Percentiles rank a stretch among this genome's conserved stretches.
Evolutionary conservation across 495 filamentous ascomycete species (phyloP).

Genomic region (Arthonia radiata): DNA sequence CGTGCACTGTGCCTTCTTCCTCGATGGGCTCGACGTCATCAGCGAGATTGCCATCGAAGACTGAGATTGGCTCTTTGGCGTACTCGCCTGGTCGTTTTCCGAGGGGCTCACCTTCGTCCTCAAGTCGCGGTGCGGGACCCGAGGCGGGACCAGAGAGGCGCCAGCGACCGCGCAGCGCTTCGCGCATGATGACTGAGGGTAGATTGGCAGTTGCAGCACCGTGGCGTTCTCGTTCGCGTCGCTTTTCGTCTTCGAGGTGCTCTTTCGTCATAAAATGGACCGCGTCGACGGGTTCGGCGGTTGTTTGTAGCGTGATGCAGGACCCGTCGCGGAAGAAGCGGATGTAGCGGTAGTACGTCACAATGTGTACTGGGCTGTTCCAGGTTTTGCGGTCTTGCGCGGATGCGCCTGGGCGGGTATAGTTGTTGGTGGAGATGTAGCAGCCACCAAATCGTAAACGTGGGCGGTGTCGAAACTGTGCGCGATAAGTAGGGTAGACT

Average conservation of each 20-base stretch:
- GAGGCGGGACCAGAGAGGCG: slow-evolving; percentile 20
- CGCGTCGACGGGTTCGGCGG: slow-evolving; percentile 59
- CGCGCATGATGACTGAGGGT: slow-evolving; percentile 26
- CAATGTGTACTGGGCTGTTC: slow-evolving; percentile 76
- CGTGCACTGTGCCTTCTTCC: slow-evolving; percentile 37
- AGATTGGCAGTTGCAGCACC: slow-evolving; percentile 11
- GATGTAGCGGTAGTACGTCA: slow-evolving; percentile 92
- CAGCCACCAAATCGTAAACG: slow-evolving; percentile 80
- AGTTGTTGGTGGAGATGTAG: slow-evolving; percentile 94
- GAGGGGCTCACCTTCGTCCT: background rate
- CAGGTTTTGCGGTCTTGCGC: slow-evolving; percentile 31
- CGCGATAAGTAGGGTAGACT: slow-evolving; percentile 19
- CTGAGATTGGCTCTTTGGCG: slow-evolving; percentile 5
- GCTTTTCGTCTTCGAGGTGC: slow-evolving; percentile 13
- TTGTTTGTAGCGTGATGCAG: slow-evolving; percentile 50
- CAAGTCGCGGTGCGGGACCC: background rate
- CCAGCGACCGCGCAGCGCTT: slow-evolving; percentile 37
- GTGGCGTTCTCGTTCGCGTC: slow-evolving; percentile 7
- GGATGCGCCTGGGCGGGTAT: slow-evolving; percentile 54
- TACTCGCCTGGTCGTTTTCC: background rate
- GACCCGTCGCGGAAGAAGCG: slow-evolving; percentile 84
- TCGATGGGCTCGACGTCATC: slow-evolving; percentile 11
- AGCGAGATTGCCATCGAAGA: too few relatives aligned
- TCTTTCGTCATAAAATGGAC: slow-evolving; percentile 31
- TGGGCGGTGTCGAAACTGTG: slow-evolving; percentile 58